Evolutionary conservation across 352 stramenopile species (phyloP).

Genomic region (Pythium angustatum): DNA sequence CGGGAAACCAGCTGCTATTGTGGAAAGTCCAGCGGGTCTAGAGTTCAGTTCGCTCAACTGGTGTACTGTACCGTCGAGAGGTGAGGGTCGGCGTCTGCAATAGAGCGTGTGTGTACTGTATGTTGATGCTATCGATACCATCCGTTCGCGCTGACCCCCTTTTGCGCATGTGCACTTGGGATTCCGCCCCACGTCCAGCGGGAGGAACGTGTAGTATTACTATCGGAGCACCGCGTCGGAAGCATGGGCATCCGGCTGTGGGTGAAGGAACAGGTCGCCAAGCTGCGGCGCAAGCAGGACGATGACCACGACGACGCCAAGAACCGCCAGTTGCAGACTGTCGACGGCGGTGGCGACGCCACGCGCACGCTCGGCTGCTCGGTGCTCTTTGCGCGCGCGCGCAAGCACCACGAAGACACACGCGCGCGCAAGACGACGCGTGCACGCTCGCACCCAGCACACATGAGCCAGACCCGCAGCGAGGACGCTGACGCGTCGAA

Average conservation of each 20-base stretch:
- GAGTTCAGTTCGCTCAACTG: constrained; percentile 26
- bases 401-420: constrained; percentile 24
- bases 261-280: constrained; percentile 31
- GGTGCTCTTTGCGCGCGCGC: constrained; percentile 26
- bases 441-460: constrained; percentile 18
- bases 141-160: constrained; percentile 18
- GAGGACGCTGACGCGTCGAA: constrained; percentile 11
- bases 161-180: constrained; percentile 29
- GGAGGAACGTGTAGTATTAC: too few species aligned
- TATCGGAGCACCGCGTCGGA: too few species aligned
- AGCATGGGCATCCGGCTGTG: constrained; percentile 30
- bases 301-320: constrained; percentile 12
- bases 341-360: constrained; percentile 14
- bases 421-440: constrained; percentile 17
- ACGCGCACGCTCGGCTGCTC: constrained; percentile 23
- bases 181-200: constrained; percentile 24
- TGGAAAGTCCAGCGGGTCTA: constrained; percentile 17
- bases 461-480: constrained; percentile 12
- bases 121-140: constrained; percentile 14
- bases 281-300: constrained; percentile 27
- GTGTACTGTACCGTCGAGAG: neutral
- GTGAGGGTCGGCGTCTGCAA: too few species aligned
- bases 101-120: constrained; percentile 16
- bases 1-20: constrained; percentile 21
- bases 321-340: constrained; percentile 16